Conservation (phyloP, 139 green algal genomes). For the Diplosphaera chodatii region DNA sequence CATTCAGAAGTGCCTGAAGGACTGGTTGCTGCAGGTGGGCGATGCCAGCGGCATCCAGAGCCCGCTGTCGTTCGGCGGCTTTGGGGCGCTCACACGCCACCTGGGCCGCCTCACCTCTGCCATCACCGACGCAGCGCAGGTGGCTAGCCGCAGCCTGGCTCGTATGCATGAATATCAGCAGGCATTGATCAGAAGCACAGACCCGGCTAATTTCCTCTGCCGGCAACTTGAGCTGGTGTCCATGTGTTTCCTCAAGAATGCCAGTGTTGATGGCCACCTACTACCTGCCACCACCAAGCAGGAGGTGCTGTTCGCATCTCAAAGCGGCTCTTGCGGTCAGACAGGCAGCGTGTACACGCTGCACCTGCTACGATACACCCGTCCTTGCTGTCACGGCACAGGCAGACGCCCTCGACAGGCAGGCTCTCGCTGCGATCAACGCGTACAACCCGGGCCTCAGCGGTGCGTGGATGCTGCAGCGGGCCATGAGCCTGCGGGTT, state of each 20-base stretch:
- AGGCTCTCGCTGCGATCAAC: slow-evolving; percentile 28
- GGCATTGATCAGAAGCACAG: too few species aligned
- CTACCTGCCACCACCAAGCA: too few species aligned
- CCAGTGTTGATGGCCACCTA: too few species aligned
- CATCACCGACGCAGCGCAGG: slow-evolving; percentile 43
- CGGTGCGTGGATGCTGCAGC: slow-evolving; percentile 82
- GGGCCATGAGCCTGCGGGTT: slow-evolving; percentile 71
- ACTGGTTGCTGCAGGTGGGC: slow-evolving; percentile 16
- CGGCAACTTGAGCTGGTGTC: too few species aligned
- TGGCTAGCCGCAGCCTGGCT: too few species aligned
- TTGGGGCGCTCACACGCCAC: slow-evolving; percentile 75
- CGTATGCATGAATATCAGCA: too few species aligned
- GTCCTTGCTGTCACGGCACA: too few species aligned
- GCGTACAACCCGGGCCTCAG: slow-evolving; percentile 59
- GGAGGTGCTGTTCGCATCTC: too few species aligned
- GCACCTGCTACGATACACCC: background rate
- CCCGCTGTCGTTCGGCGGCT: slow-evolving; percentile 93
- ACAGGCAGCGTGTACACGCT: too few species aligned
- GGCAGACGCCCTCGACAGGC: slow-evolving; percentile 33
- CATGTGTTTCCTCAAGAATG: too few species aligned
- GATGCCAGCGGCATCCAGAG: slow-evolving; percentile 87
- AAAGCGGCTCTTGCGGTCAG: too few species aligned
- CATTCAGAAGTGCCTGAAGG: background rate
- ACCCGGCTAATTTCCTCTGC: too few species aligned
- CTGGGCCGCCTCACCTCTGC: slow-evolving; percentile 57